Base-by-base conservation (phyloP, 371 early-diverging fungal species). In the Rhizomucor miehei region DNA sequence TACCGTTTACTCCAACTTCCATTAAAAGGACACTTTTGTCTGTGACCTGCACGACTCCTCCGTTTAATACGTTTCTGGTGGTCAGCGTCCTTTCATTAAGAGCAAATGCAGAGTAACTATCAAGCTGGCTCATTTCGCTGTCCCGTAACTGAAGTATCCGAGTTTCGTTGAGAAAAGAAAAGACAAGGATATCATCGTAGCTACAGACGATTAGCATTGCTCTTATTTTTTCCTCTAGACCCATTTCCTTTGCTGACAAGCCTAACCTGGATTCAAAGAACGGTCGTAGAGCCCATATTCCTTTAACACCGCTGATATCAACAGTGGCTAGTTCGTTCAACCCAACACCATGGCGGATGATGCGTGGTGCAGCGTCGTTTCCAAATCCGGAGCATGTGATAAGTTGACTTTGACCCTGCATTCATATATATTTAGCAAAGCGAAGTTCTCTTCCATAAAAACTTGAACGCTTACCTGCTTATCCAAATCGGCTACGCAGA, bases 291-390 rank as follows among this genome's bases (percentile, higher is more conserved):
- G 91, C 77, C 90, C 92, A 94, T 0, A 90, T 67, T 0, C 86
- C 83, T 56, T 79, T 81, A 19, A 93, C 77, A 12, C 92, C 92
- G 17, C 68, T 71, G 12, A 92, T 75, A 3, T 82, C 82, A 39
- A 90, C 60, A 0, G 77, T 66, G 0, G 87, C 90, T 16, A 86
- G 66, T 38, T 83, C 85, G 40, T 87, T 84, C 36, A 97, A 77
- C 1, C 95, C 97, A 36, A 96, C 87, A 17, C 98, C 97, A 61
- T 93, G 93, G 29, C 94, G 79, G 49, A 97, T 86, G 16, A 94
- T 81, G 14, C 95, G 73, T 35, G 97, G 66, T 0, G 89, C 80
- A 4, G 93, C 90, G 54, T 87, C 86, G 53, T 86, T 81, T 44
- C 77, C 83, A 1, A 75, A 81, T 5, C 97, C 96, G 1, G 91